Conservation (phyloP, 345 rosid species). For the Populus alba region DNA sequence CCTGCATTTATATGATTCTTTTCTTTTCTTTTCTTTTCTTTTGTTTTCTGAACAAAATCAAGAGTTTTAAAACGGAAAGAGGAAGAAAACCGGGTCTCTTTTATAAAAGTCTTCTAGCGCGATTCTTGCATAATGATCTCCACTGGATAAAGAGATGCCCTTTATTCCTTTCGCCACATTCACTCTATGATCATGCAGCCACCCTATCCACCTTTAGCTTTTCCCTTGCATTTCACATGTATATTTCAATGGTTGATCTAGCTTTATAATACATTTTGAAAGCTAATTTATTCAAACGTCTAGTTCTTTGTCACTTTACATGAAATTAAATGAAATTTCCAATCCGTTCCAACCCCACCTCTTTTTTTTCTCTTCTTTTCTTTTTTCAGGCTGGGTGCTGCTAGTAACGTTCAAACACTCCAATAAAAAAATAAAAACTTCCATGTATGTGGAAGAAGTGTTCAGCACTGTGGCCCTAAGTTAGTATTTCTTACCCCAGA, state of each 20-base stretch:
- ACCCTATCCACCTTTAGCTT: constrained; percentile 17
- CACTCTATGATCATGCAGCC: constrained; percentile 22
- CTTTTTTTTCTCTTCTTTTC: not conserved
- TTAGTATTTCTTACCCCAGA: not conserved
- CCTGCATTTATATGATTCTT: not conserved
- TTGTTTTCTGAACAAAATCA: constrained; percentile 13
- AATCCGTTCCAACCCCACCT: not conserved
- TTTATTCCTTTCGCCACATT: constrained; percentile 54
- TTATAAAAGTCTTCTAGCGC: constrained; percentile 8
- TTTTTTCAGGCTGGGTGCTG: not conserved
- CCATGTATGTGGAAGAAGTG: not conserved
- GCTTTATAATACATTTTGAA: not conserved
- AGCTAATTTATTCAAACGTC: not conserved
- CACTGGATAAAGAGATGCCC: constrained; percentile 41
- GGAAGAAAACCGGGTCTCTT: constrained; percentile 26
- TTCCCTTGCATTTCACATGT: constrained; percentile 5
- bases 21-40: not conserved
- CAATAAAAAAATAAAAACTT: no score
- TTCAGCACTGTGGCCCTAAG: not conserved
- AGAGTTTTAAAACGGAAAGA: constrained; percentile 4
- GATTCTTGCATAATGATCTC: constrained; percentile 23
- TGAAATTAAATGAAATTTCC: not conserved
- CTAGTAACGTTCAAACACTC: not conserved
- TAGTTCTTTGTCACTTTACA: not conserved
- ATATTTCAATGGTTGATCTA: not conserved